Evolutionary conservation across 208 protist genomes (phyloP), one percentile per base, ranked within the genome.

Genomic region (Acanthamoeba triangularis): DNA sequence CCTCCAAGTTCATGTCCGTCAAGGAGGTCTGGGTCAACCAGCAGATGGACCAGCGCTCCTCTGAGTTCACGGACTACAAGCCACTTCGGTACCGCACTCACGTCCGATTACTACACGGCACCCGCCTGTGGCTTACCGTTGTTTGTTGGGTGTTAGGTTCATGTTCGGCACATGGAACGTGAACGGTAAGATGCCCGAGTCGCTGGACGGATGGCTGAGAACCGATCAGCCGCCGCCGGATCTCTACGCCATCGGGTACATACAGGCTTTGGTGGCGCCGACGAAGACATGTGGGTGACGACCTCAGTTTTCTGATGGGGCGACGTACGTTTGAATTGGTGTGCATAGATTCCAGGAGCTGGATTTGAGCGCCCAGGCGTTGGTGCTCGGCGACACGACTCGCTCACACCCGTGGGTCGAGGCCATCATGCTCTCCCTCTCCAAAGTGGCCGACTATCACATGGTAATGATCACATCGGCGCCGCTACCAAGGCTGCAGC

Each of bases 111-210:
- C 7, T 16, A 30, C 6, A 74, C 14, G 30, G 37, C 30, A 63
- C 16, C 23, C 14, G 54, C 54, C 23, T 61, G 54, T 25, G 54
- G 23, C 20, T 61, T 61, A 25, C 54, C 23, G 54, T 28, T 6
- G 52, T 23, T 25, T 28, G 20, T 61, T 61, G 54, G 2, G 30
- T 20, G 28, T 4, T 28, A 94, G 90, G 41, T 94, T 94, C 49
- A 82, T 82, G 59, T 94, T 72, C 30, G 54, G 93, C 41, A 98
- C 97, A 44, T 98, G 97, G 97, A 98, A 98, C 94, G 97, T 98
- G 8, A 98, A 98, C 95, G 96, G 96, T n/a, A 96, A 97, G 90
- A 96, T 96, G 82, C 96, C 97, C 18, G 96, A 96, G 33, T 30
- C 74, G 47, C 76, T 97, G 16, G 95, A 97, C 41, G 23, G 16